Evolutionary conservation across 768 basidiomycete species (phyloP).

Genomic region (Gloeopeniophorella convolvens): DNA sequence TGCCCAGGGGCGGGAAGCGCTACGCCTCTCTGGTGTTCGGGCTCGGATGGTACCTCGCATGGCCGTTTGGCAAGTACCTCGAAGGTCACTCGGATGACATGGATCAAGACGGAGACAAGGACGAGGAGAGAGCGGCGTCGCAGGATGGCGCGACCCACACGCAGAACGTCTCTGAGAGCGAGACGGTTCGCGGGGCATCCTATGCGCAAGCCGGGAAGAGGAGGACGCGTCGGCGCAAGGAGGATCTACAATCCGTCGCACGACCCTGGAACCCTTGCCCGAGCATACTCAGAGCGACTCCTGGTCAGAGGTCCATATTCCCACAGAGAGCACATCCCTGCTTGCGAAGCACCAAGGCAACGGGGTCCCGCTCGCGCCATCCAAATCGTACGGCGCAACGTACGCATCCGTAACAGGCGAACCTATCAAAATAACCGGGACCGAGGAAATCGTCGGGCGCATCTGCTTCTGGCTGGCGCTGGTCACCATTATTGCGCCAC

Average conservation of each 20-base stretch:
- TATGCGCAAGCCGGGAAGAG: conserved; percentile 3
- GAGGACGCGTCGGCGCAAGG: neutral
- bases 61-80: conserved; percentile 99
- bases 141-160: conserved; percentile 27
- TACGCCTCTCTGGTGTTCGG: conserved; percentile 88
- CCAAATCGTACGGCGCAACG: conserved; percentile 70
- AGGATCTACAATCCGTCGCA: neutral
- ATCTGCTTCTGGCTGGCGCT: conserved; percentile 79
- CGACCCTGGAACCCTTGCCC: conserved; percentile 31
- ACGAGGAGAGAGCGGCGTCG: conserved; percentile 34
- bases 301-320: conserved; percentile 33
- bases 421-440: conserved; percentile 16
- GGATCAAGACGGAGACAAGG: conserved; percentile 29
- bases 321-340: conserved; percentile 42
- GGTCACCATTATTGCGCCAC: conserved; percentile 73
- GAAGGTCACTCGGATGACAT: conserved; percentile 57
- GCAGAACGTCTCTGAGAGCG: conserved; percentile 28
- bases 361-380: conserved; percentile 32
- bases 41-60: conserved; percentile 91
- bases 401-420: conserved; percentile 27
- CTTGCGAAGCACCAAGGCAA: conserved; percentile 35
- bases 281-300: conserved; percentile 43
- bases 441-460: conserved; percentile 55
- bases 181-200: conserved; percentile 31
- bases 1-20: conserved; percentile 75